Evolutionary conservation across 2,329 filamentous ascomycete genomes (phyloP).

Genomic region (Diaporthe velutina): DNA sequence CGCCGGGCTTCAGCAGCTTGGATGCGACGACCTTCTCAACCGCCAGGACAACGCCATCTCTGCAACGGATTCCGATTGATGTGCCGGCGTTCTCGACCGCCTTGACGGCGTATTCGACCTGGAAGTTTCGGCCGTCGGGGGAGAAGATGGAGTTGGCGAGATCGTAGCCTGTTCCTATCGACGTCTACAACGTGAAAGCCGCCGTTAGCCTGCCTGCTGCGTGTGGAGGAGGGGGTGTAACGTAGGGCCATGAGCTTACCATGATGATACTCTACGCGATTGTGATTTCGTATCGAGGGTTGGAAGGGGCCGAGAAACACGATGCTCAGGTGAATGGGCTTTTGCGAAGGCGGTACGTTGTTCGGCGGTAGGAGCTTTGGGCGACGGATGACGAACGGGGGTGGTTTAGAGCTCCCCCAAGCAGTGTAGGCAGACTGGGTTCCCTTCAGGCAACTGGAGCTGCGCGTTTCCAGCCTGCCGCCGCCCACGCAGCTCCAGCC

Average conservation of each 20-base stretch:
- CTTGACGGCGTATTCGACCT: conserved; percentile 99
- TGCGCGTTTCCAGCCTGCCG: conserved; percentile 38
- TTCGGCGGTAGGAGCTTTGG: conserved; percentile 23
- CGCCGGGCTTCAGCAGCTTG: conserved; percentile 93
- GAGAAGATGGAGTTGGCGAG: conserved; percentile 99
- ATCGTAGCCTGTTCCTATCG: conserved; percentile 99
- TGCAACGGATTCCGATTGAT: conserved; percentile 95
- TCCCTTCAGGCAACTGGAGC: conserved; percentile 40
- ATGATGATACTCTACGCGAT: neutral
- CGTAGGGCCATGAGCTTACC: conserved; percentile 8
- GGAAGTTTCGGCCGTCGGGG: conserved; percentile 98
- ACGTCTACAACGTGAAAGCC: conserved; percentile 74
- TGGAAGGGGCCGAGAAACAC: neutral
- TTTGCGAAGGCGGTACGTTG: conserved; percentile 26
- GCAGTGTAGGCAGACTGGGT: conserved; percentile 13
- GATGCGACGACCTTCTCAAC: conserved; percentile 97
- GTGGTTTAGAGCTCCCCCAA: conserved; percentile 32
- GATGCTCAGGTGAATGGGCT: conserved; percentile 3
- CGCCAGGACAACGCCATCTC: conserved; percentile 95
- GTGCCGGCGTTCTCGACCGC: conserved; percentile 98
- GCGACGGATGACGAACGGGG: conserved; percentile 23
- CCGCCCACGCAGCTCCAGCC: conserved; percentile 6
- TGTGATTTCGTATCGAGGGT: neutral
- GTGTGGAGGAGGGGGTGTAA: neutral
- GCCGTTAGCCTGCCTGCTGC: conserved; percentile 1